Base-by-base conservation (phyloP, 371 early-diverging fungal species). In the Syncephalis fuscata region DNA sequence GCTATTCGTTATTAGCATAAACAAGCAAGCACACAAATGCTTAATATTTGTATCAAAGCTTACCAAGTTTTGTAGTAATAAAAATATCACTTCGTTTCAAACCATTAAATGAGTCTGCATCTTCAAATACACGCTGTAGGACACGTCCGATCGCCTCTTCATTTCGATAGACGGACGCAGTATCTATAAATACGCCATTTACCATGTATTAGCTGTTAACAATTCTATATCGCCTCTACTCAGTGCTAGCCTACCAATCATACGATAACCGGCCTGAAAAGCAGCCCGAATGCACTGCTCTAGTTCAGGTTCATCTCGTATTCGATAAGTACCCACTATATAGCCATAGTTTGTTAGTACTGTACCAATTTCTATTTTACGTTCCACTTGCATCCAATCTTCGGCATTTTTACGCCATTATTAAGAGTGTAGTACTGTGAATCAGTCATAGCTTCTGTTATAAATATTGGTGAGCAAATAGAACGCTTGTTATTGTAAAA, bases 61-160 rank as follows among this genome's bases (percentile, higher is more conserved):
- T 71, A 80, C 86, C 72, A 39, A 98, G 73, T 60, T 98, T 98
- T 44, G 87, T 86, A 0, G 93, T 91, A 42, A 98, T 73, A 70
- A 94, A 98, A 1, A 98, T 40, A 22, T 92, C 90, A 32, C 78
- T 53, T n/a, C 98, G 68, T 36, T 62, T 53, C 0, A 91, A 50
- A n/a, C 58, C 61, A 32, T 32, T 32, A 32, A 32, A 32, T 19
- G 71, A 70, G 2, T 62, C 51, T 10, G 61, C 53, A 41, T 78
- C 66, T 2, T 56, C 52, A 44, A 94, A 69, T 21, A 78, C 60
- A 20, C 77, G 66, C 5, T 66, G 60, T 7, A 93, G 45, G 10
- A 77, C 73, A 7, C 57, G 54, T 9, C 95, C 95, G 26, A 98
- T 72, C 0, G 62, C 68, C 19, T 61, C 66, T 60, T 98, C 97